Conservation (phyloP, 2,329 filamentous ascomycete genomes). For the Fusarium heterosporum region DNA sequence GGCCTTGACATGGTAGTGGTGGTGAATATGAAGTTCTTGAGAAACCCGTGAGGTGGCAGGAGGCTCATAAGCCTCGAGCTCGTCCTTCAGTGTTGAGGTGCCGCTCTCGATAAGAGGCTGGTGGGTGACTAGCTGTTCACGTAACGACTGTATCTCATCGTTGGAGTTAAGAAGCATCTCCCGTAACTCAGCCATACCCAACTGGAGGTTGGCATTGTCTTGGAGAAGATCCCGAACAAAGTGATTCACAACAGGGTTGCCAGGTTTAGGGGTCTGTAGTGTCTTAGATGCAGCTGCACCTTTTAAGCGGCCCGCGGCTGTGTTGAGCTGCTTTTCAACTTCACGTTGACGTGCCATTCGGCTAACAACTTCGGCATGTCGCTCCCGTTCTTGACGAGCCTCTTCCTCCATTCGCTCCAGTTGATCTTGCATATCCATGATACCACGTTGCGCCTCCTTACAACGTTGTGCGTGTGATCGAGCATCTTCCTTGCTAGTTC, state of each 20-base stretch:
- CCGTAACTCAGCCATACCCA: conserved; percentile 89
- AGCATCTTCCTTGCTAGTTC: conserved; percentile 77
- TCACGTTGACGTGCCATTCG: conserved; percentile 86
- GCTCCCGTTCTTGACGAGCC: conserved; percentile 80
- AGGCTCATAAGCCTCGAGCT: conserved; percentile 68
- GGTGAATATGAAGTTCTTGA: conserved; percentile 90
- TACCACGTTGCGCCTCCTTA: conserved; percentile 83
- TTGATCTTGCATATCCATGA: conserved; percentile 85
- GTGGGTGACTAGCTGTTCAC: conserved; percentile 84
- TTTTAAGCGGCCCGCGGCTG: conserved; percentile 83
- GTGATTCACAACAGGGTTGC: conserved; percentile 84
- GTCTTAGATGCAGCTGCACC: conserved; percentile 80
- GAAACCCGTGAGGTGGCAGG: conserved; percentile 55
- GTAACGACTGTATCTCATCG: conserved; percentile 88
- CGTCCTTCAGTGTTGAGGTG: conserved; percentile 73
- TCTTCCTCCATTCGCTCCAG: conserved; percentile 90
- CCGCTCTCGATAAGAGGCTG: conserved; percentile 69
- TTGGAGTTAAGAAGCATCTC: conserved; percentile 93
- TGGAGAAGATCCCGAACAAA: conserved; percentile 96
- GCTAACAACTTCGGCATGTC: conserved; percentile 82
- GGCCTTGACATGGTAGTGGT: conserved; percentile 86
- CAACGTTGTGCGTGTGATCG: conserved; percentile 83
- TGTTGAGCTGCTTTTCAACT: conserved; percentile 84
- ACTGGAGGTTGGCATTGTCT: conserved; percentile 93
- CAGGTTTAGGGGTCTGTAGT: conserved; percentile 67